phyloP scores from a whole-genome alignment of 305 asterid genomes.

The Fraxinus floribunda region DNA sequence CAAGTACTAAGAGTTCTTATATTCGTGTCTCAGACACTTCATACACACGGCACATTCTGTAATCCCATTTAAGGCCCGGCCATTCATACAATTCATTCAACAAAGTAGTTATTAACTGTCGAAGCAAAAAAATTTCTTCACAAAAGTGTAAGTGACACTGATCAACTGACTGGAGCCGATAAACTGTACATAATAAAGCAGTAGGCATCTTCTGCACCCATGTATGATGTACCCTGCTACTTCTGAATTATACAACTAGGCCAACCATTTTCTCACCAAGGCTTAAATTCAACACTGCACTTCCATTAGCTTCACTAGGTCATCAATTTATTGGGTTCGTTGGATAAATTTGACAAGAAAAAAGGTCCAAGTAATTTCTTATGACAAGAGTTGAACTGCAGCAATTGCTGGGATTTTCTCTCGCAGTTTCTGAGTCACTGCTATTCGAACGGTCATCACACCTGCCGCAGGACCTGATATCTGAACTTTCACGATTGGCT shows the following conservation, averaged over 20 bases:
- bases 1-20: background rate
- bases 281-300: background rate
- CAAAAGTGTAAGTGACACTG: background rate
- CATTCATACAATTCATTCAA: background rate
- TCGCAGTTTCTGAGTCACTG: slow-evolving; percentile 90
- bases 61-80: background rate
- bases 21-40: background rate
- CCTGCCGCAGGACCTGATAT: slow-evolving; percentile 89
- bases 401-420: slow-evolving; percentile 92
- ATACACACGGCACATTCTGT: background rate
- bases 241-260: background rate
- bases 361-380: slow-evolving; percentile 8
- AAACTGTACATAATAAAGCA: background rate
- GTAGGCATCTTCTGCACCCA: background rate
- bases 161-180: background rate
- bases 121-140: background rate
- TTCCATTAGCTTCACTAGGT: background rate
- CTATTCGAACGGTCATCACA: slow-evolving; percentile 97
- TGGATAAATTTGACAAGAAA: background rate
- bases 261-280: background rate
- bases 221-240: background rate
- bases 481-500: slow-evolving; percentile 88
- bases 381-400: slow-evolving; percentile 84
- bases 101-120: background rate
- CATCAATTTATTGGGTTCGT: background rate